phyloP scores from a whole-genome alignment of 345 rosid species.

The Brassica cretica region DNA sequence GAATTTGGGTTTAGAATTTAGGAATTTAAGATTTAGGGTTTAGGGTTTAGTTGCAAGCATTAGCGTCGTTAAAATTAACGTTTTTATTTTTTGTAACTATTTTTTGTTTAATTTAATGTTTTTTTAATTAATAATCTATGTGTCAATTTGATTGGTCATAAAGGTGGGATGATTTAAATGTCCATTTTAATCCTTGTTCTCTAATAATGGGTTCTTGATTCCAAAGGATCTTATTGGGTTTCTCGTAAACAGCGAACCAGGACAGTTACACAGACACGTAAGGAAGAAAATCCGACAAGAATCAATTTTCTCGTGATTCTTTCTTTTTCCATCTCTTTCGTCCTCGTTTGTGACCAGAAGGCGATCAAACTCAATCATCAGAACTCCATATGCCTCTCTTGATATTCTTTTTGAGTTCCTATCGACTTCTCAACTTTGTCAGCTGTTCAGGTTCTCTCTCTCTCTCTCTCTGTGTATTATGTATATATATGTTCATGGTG shows the following conservation, averaged over 20 bases:
- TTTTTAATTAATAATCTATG: too few species aligned
- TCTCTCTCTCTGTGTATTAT: background rate
- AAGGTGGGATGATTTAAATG: too few species aligned
- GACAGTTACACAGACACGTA: background rate
- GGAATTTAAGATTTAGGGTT: too few species aligned
- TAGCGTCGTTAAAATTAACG: too few species aligned
- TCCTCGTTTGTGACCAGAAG: background rate
- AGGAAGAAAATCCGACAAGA: conserved; percentile 20
- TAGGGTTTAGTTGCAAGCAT: too few species aligned
- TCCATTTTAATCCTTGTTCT: too few species aligned
- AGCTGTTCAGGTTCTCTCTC: conserved; percentile 14
- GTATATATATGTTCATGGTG: conserved; percentile 20
- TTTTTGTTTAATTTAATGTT: too few species aligned
- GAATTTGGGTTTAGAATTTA: too few species aligned
- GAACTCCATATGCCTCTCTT: background rate
- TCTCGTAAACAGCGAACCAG: conserved; percentile 24
- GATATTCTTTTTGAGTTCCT: conserved; percentile 32
- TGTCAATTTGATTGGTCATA: too few species aligned
- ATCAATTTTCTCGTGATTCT: background rate
- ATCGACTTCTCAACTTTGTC: conserved; percentile 32
- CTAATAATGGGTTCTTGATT: conserved; percentile 11
- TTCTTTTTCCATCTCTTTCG: background rate
- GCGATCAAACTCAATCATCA: conserved; percentile 17
- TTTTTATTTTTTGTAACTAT: too few species aligned
- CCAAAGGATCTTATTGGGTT: conserved; percentile 10